phyloP scores from a whole-genome alignment of 345 rosid species.

The Barbarea vulgaris region DNA sequence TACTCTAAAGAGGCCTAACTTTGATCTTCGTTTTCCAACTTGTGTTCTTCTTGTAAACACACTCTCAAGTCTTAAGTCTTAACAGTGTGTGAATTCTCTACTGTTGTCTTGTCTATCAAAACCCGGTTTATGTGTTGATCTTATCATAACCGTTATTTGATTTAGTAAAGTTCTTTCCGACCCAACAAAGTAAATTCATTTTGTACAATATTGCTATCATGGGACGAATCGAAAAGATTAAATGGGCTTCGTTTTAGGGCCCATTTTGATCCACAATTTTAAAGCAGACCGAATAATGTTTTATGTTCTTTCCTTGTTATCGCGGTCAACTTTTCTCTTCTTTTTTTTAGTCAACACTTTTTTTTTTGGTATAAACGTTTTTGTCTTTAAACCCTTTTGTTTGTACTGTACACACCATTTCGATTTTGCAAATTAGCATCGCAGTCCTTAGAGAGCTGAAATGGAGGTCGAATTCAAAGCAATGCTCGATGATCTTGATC shows the following conservation, averaged over 20 bases:
- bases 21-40: background rate
- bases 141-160: background rate
- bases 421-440: background rate
- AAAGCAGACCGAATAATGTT: background rate
- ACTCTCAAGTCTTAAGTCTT: no score
- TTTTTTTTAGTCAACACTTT: conserved; percentile 10
- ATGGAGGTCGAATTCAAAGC: conserved; percentile 81
- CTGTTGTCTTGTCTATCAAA: background rate
- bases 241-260: background rate
- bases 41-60: no score
- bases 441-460: conserved; percentile 8
- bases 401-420: background rate
- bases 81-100: background rate
- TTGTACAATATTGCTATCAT: no score
- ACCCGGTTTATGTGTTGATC: background rate
- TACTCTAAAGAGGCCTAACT: background rate
- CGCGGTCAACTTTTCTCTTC: conserved; percentile 4
- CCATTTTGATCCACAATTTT: background rate
- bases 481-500: conserved; percentile 60
- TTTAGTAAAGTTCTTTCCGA: background rate
- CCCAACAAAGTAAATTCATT: no score
- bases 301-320: background rate
- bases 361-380: conserved; percentile 1
- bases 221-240: background rate
- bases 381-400: background rate